Evolutionary conservation across 306 rosid species (phyloP).

Genomic region (Acmispon strigosus): DNA sequence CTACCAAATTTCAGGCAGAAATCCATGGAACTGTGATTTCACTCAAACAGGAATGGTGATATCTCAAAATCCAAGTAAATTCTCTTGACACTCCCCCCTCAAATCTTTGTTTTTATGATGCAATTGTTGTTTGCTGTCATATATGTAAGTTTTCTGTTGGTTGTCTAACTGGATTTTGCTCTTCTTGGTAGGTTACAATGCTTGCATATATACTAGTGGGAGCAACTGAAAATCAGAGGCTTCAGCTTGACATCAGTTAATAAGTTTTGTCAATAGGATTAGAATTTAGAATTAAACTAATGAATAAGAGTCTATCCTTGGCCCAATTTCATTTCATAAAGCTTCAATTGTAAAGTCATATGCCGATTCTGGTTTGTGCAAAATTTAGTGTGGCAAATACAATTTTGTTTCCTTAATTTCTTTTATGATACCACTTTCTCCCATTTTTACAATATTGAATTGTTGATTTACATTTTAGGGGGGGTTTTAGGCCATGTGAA

Average conservation of each 20-base stretch:
- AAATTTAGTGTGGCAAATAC: not conserved
- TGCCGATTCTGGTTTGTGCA: not conserved
- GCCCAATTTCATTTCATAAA: conserved; percentile 2
- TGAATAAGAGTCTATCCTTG: conserved; percentile 10
- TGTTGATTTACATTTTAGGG: not conserved
- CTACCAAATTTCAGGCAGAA: conserved; percentile 48
- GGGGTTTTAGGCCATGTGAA: too few relatives aligned
- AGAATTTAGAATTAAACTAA: conserved; percentile 5
- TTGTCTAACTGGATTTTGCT: conserved; percentile 8
- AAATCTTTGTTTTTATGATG: not conserved
- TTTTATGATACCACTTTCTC: not conserved
- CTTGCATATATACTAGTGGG: conserved; percentile 62
- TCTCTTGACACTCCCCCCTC: not conserved
- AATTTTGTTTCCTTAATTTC: not conserved
- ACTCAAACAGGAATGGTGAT: conserved; percentile 72
- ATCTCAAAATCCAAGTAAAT: conserved; percentile 82
- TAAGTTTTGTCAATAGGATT: conserved; percentile 3
- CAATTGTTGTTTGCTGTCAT: not conserved
- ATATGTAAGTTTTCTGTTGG: not conserved
- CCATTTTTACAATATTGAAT: not conserved
- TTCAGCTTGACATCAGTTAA: not conserved
- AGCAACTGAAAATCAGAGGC: conserved; percentile 29
- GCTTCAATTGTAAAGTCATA: conserved; percentile 12
- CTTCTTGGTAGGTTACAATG: conserved; percentile 63
- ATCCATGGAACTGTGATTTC: conserved; percentile 85